Conservation (phyloP, 345 rosid species). For the Fremontodendron californicum region DNA sequence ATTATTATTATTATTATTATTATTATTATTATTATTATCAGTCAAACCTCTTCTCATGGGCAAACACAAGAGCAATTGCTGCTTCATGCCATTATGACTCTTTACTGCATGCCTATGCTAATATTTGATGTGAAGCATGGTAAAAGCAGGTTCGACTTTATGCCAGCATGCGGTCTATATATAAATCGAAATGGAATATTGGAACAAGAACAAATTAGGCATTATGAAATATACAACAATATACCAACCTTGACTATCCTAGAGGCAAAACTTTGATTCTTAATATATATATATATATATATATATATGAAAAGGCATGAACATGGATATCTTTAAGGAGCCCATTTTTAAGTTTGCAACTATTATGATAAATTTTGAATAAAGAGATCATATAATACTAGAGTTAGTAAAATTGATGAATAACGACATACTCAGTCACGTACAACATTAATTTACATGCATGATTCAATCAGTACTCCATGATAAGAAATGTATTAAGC, state of each 20-base stretch:
- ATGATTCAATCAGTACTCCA: neutral
- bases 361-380: neutral
- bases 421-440: neutral
- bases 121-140: neutral
- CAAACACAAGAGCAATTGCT: no score
- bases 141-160: neutral
- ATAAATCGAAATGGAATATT: neutral
- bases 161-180: neutral
- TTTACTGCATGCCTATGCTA: no score
- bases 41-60: no score
- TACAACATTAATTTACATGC: neutral
- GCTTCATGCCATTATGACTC: no score
- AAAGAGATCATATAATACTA: no score
- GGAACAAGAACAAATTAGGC: no score
- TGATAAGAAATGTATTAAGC: neutral
- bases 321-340: neutral
- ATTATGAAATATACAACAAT: neutral
- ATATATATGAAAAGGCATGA: no score
- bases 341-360: neutral
- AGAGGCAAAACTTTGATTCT: neutral
- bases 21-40: no score
- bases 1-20: no score
- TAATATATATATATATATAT: no score
- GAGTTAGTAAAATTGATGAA: neutral
- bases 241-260: no score